Evolutionary conservation across 257 asterid genomes (phyloP).

Genomic region (Solanum paucissectum): DNA sequence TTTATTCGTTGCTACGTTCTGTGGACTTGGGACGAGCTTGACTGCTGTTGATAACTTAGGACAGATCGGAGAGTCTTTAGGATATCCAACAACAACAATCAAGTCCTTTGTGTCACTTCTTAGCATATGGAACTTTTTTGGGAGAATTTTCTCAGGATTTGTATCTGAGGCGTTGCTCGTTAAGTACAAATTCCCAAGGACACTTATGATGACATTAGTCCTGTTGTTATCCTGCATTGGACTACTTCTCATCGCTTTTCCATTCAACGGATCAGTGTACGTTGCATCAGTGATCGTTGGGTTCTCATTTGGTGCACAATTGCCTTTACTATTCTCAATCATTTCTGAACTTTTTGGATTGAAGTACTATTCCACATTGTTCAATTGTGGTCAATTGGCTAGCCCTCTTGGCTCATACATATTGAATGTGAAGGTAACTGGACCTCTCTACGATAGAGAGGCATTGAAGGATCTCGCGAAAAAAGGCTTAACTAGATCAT

Average conservation of each 20-base stretch:
- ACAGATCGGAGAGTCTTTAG: constrained; percentile 64
- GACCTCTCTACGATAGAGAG: constrained; percentile 55
- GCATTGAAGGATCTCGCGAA: constrained; percentile 41
- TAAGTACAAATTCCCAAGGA: constrained; percentile 51
- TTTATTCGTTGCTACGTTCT: constrained; percentile 52
- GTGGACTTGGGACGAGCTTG: constrained; percentile 66
- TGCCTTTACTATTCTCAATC: constrained; percentile 47
- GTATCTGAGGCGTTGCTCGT: constrained; percentile 45
- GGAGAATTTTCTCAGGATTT: constrained; percentile 65
- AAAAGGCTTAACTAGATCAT: constrained; percentile 43
- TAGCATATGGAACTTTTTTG: constrained; percentile 76
- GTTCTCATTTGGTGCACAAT: constrained; percentile 69
- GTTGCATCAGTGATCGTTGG: constrained; percentile 57
- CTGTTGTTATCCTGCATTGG: constrained; percentile 53
- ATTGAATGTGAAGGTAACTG: constrained; percentile 52
- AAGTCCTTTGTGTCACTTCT: constrained; percentile 56
- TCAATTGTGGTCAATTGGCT: constrained; percentile 72
- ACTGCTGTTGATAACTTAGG: constrained; percentile 79
- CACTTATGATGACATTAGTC: constrained; percentile 66
- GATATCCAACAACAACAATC: constrained; percentile 56
- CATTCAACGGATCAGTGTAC: constrained; percentile 54
- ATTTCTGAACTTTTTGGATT: constrained; percentile 71
- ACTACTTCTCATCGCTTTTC: constrained; percentile 54
- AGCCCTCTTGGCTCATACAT: constrained; percentile 70
- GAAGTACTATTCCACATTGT: constrained; percentile 56